Evolutionary conservation across 768 basidiomycete species (phyloP).

Genomic region (Podaxis sp.): DNA sequence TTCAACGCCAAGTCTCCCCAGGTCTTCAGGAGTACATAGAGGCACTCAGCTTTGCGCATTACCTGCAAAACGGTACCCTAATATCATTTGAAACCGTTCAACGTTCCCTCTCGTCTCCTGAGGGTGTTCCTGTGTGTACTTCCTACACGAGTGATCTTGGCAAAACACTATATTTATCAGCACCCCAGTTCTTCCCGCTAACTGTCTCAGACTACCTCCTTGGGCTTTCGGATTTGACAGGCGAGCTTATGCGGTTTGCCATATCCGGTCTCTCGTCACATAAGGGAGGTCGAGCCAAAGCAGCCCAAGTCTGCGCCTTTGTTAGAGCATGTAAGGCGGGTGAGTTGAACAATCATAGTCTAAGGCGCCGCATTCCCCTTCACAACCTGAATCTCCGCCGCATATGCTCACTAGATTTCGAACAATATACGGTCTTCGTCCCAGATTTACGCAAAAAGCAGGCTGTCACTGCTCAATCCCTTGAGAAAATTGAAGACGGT

Average conservation of each 20-base stretch:
- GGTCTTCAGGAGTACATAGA: conserved; percentile 97
- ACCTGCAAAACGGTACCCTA: conserved; percentile 66
- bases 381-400: conserved; percentile 1
- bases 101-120: conserved; percentile 53
- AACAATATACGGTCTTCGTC: conserved; percentile 67
- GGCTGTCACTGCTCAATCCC: conserved; percentile 76
- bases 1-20: conserved; percentile 70
- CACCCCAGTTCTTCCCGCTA: conserved; percentile 68
- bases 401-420: conserved; percentile 54
- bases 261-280: conserved; percentile 72
- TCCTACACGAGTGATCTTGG: conserved; percentile 1
- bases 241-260: conserved; percentile 95
- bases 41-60: conserved; percentile 85
- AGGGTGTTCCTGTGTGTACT: conserved; percentile 61
- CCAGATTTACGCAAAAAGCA: conserved; percentile 86
- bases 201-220: conserved; percentile 85
- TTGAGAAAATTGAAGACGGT: conserved; percentile 96
- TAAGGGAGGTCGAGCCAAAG: conserved; percentile 62
- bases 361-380: background rate
- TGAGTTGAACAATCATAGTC: conserved; percentile 22
- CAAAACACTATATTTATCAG: conserved; percentile 11
- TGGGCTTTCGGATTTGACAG: conserved; percentile 91
- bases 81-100: conserved; percentile 72
- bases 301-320: conserved; percentile 63
- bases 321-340: conserved; percentile 76